A percentile compares a stretch with the other conserved stretches of the same genome.
These are phyloP conservation scores for Ophiostoma himal-ulmi DNA, from an alignment of 2,329 filamentous ascomycete species.

Conservation along the genomic window DNA sequence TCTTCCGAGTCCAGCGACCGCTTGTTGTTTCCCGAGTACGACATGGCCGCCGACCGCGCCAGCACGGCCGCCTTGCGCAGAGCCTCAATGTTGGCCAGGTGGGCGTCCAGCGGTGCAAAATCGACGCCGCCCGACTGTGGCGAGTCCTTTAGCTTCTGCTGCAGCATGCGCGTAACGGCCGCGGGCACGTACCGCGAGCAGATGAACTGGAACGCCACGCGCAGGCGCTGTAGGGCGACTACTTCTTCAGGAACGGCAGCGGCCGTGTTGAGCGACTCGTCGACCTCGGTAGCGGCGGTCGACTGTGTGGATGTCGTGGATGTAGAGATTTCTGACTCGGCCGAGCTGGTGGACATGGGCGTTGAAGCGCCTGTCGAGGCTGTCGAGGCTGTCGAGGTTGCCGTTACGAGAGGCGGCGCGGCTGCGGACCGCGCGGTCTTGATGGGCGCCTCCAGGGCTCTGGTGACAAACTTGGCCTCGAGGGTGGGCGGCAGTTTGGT, in stretches of 20 bases:
- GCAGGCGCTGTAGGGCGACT: constrained; percentile 55
- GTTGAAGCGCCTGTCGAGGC: constrained; percentile 20
- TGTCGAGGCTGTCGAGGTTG: neutral
- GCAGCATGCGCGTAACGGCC: constrained; percentile 40
- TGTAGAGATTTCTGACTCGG: constrained; percentile 38
- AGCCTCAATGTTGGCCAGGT: constrained; percentile 59
- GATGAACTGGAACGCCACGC: constrained; percentile 60
- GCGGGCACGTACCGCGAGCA: constrained; percentile 54
- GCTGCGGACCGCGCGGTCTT: constrained; percentile 52
- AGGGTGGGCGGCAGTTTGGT: constrained; percentile 66
- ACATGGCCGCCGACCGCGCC: constrained; percentile 55
- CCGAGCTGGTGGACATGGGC: constrained; percentile 31
- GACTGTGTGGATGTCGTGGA: constrained; percentile 36
- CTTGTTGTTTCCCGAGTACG: constrained; percentile 62
- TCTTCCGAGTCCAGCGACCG: constrained; percentile 42
- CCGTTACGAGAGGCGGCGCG: neutral
- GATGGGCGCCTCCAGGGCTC: constrained; percentile 69
- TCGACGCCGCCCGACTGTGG: constrained; percentile 39
- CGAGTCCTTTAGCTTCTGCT: constrained; percentile 34
- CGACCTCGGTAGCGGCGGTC: neutral
- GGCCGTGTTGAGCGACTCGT: constrained; percentile 35
- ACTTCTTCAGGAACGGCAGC: constrained; percentile 42
- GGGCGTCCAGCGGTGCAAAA: constrained; percentile 65
- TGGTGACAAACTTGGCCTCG: constrained; percentile 77
- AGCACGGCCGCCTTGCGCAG: constrained; percentile 67